Base-by-base conservation (phyloP, 2,329 filamentous ascomycete genomes). In the Tolypocladium inflatum region DNA sequence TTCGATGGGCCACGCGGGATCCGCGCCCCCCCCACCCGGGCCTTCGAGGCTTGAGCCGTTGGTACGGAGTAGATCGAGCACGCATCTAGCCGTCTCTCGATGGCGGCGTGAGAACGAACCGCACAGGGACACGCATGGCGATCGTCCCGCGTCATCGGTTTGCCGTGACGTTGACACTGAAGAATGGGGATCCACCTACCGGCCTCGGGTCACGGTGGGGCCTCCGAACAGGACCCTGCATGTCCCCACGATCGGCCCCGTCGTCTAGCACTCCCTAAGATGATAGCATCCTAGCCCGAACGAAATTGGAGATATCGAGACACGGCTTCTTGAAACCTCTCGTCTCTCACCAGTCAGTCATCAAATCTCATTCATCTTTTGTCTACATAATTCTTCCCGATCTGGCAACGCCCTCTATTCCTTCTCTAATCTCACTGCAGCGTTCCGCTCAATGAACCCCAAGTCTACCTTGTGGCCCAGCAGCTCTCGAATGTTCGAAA, bases 391-490 rank as follows among this genome's bases (percentile, higher is more conserved):
- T 21, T 3, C 48, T 52, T 13, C 19, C 19, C 10, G 26, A 9
- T 17, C 48, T 19, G 26, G 15, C 30, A n/a, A 30, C 43, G 19
- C 33, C 33, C 6, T 1, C 39, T 85, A 93, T 66, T 91, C 83
- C 78, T 91, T 93, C 67, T 95, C 90, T 71, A 97, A 78, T 73
- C 93, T 83, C 61, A 97, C 92, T 23, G 93, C 94, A 13, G 93
- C 87, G 74, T 96, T 97, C 65, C 81, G 86, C 78, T 95, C 88
- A 65, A 99, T 91, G 77, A 97, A 97, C 69, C 86, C 86, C 70
- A 97, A 76, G 75, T 97, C 92, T 48, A 97, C 92, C 79, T 96
- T 96, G 78, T 99, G 93, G 17, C 93, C 93, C 57, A 99, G 78
- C 68, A 97, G 76, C 74, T 96, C 91, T 66, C 92, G 85, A 67